A percentile compares a stretch with the other conserved stretches of the same genome.
These are phyloP conservation scores for Aegilops umbellulata DNA, from an alignment of 176 grass and related monocot genomes.

Conservation along the genomic window DNA sequence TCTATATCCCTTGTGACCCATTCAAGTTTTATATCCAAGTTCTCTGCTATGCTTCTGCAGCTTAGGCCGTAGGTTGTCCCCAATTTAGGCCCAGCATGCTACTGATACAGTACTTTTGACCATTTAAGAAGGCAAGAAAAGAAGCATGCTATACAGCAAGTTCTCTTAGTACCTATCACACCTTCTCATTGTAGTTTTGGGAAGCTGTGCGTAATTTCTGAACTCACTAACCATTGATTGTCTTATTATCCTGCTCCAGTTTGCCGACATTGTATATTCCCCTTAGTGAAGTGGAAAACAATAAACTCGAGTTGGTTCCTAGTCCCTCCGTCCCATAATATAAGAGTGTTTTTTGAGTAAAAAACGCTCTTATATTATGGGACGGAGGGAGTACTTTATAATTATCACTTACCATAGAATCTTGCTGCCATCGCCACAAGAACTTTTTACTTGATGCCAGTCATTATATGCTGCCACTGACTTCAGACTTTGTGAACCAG, in stretches of 20 bases:
- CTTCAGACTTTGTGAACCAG: constrained; percentile 35
- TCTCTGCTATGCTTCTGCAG: not conserved
- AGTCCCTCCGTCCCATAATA: too few relatives aligned
- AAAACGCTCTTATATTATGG: too few relatives aligned
- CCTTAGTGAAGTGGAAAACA: not conserved
- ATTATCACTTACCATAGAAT: not conserved
- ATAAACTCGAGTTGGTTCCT: not conserved
- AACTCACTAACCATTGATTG: not conserved
- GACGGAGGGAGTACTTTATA: not conserved
- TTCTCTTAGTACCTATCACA: not conserved
- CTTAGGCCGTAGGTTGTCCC: not conserved
- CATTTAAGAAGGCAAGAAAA: not conserved
- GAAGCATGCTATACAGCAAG: too few relatives aligned
- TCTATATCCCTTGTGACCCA: not conserved
- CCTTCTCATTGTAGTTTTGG: not conserved
- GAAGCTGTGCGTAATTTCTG: not conserved
- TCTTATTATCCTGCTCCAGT: not conserved
- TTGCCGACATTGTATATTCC: not conserved
- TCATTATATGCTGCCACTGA: constrained; percentile 16
- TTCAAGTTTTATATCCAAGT: not conserved
- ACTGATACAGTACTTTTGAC: not conserved
- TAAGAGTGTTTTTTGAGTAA: too few relatives aligned
- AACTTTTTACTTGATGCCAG: constrained; percentile 4
- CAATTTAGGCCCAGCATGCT: not conserved
- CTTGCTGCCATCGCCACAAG: not conserved